Evolutionary conservation across 805 yeast species (phyloP).

Genomic region (Myxozyma sirexii): DNA sequence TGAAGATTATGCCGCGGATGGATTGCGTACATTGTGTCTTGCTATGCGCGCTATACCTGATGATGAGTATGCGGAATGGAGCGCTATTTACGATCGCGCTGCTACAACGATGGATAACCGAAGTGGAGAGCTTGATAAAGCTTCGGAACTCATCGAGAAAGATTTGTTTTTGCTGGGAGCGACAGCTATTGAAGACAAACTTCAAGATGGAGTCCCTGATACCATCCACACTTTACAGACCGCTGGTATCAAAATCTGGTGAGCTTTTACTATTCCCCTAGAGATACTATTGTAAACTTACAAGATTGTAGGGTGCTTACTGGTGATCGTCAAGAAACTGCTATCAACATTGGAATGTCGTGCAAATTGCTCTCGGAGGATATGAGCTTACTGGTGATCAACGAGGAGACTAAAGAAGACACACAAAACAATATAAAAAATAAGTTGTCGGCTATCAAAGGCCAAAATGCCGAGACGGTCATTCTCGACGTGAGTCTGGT

Average conservation of each 20-base stretch:
- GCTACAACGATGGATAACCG: slow-evolving; percentile 79
- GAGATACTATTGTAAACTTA: background rate
- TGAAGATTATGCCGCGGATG: slow-evolving; percentile 96
- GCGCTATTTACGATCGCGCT: slow-evolving; percentile 67
- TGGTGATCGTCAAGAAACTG: slow-evolving; percentile 98
- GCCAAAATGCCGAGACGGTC: slow-evolving; percentile 39
- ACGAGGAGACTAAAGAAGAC: slow-evolving; percentile 81
- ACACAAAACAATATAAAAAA: slow-evolving; percentile 71
- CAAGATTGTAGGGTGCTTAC: slow-evolving; percentile 63
- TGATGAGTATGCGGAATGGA: slow-evolving; percentile 76
- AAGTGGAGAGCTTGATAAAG: slow-evolving; percentile 74
- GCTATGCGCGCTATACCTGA: slow-evolving; percentile 82
- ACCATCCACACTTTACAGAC: slow-evolving; percentile 92
- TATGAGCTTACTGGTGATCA: slow-evolving; percentile 87
- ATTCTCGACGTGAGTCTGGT: slow-evolving; percentile 55
- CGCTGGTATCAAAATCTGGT: slow-evolving; percentile 96
- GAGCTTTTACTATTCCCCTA: background rate
- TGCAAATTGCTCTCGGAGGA: slow-evolving; percentile 93
- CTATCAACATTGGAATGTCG: slow-evolving; percentile 97
- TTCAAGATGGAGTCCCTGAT: slow-evolving; percentile 98
- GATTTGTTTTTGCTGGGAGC: slow-evolving; percentile 86
- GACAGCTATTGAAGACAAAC: slow-evolving; percentile 96
- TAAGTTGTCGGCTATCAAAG: slow-evolving; percentile 71
- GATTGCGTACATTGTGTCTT: slow-evolving; percentile 90
- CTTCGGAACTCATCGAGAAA: slow-evolving; percentile 84